phyloP scores from a whole-genome alignment of 345 rosid species.

The Angophora floribunda region DNA sequence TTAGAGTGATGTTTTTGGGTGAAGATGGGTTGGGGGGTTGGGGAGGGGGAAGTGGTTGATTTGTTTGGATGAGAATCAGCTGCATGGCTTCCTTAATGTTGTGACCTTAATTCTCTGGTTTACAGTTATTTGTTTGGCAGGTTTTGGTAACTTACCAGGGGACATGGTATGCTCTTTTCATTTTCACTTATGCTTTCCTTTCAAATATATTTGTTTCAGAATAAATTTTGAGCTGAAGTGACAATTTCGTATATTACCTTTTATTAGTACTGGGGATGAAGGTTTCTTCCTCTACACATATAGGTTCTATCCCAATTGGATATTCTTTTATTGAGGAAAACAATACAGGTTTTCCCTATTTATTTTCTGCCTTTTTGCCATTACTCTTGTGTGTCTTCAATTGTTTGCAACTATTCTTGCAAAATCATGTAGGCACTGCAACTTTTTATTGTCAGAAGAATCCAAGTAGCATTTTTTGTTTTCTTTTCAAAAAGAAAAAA shows the following conservation, averaged over 20 bases:
- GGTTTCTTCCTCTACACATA: neutral
- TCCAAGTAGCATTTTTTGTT: neutral
- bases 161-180: conserved; percentile 53
- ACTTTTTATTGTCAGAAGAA: neutral
- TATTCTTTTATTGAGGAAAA: neutral
- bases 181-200: neutral
- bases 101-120: conserved; percentile 20
- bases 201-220: neutral
- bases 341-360: neutral
- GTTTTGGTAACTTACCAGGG: conserved; percentile 97
- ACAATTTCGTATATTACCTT: neutral
- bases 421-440: neutral
- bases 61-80: neutral
- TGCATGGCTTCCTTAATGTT: neutral
- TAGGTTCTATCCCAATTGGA: neutral
- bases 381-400: neutral
- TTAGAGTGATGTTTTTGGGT: neutral
- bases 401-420: neutral
- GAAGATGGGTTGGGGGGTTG: too few relatives aligned
- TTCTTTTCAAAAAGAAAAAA: neutral
- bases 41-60: too few relatives aligned
- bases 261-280: neutral
- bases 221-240: neutral
- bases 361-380: neutral
- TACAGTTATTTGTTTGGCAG: conserved; percentile 83